Base-by-base conservation (phyloP, 768 basidiomycete species). In the Leucocoprinus sp. region DNA sequence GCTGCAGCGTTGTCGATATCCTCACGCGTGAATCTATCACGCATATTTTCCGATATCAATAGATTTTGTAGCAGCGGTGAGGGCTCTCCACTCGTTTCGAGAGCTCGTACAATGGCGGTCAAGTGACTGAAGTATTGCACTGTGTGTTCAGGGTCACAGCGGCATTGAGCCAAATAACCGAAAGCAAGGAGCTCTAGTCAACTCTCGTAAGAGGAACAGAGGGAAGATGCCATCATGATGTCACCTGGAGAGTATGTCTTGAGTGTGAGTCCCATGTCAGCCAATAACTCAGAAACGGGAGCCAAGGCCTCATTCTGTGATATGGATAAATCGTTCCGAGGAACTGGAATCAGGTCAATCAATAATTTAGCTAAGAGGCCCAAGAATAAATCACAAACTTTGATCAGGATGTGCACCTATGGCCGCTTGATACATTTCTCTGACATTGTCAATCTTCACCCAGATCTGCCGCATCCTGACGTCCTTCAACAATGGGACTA, bases 371-470 rank as follows among this genome's bases (percentile, higher is more conserved):
- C 29, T 15, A 31, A 27, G 9, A 14, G 2, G 17, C 3, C 4
- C 19, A 48, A 35, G 8, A 15, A 19, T 19, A 8, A 18, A 19
- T 26, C 5, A 57, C 78, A 52, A 54, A 88, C 87, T 80, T 60
- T 90, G 87, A 49, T 81, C 78, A 22, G 79, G 76, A 62, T 88
- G 84, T 5, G 85, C 82, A 14, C 87, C 87, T 40, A 90, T 74
- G 0, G 72, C 82, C 36, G 59, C 68, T 58, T 86, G 84, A 60
- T 81, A 82, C 71, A 80, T 76, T 54, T 87, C 84, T 28, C 84
- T 68, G 5, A 70, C 80, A 51, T 67, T 71, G 24, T 82, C 74
- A 27, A 77, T 62, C 47, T 72, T 73, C 12, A 82, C 71, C 61
- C 70, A 71, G 2, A 71, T 50, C 43, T 59, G 67, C 39, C 67